Conservation (phyloP, 2,329 filamentous ascomycete species). For the Penicillium vulpinum region DNA sequence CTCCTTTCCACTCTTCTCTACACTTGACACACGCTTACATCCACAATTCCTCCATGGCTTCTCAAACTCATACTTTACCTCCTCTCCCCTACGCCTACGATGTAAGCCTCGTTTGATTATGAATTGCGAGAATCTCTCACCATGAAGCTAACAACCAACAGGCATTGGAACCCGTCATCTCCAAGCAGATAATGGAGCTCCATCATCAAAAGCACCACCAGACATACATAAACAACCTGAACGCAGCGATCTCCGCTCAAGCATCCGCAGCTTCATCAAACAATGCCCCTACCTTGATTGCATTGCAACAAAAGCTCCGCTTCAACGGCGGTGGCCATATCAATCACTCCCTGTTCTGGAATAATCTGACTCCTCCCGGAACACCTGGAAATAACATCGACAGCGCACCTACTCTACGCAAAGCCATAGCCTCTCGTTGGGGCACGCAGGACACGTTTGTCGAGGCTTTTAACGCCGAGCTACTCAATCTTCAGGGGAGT, state of each 20-base stretch:
- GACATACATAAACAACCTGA: slow-evolving; percentile 87
- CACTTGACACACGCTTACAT: not conserved
- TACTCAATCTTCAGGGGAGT: slow-evolving; percentile 75
- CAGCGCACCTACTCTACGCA: slow-evolving; percentile 56
- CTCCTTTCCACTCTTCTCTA: not conserved
- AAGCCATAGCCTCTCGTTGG: slow-evolving; percentile 65
- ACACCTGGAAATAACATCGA: slow-evolving; percentile 59
- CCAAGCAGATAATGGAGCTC: slow-evolving; percentile 88
- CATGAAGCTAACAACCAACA: slow-evolving; percentile 57
- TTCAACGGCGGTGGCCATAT: slow-evolving; percentile 93
- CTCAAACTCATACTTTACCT: slow-evolving; percentile 59
- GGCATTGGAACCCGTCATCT: slow-evolving; percentile 79
- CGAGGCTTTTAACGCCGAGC: slow-evolving; percentile 62
- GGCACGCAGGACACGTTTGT: slow-evolving; percentile 68
- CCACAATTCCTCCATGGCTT: slow-evolving; percentile 23
- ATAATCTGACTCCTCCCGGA: slow-evolving; percentile 67
- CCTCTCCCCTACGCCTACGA: slow-evolving; percentile 68
- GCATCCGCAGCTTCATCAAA: slow-evolving; percentile 55
- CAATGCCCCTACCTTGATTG: slow-evolving; percentile 65
- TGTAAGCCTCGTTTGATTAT: slow-evolving; percentile 51
- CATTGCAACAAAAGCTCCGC: slow-evolving; percentile 70
- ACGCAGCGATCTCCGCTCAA: slow-evolving; percentile 70
- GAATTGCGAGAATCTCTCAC: not conserved
- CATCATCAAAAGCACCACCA: slow-evolving; percentile 94
- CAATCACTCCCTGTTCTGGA: slow-evolving; percentile 93